Conservation (phyloP, 257 asterid genomes). For the Fraxinus anomala region DNA sequence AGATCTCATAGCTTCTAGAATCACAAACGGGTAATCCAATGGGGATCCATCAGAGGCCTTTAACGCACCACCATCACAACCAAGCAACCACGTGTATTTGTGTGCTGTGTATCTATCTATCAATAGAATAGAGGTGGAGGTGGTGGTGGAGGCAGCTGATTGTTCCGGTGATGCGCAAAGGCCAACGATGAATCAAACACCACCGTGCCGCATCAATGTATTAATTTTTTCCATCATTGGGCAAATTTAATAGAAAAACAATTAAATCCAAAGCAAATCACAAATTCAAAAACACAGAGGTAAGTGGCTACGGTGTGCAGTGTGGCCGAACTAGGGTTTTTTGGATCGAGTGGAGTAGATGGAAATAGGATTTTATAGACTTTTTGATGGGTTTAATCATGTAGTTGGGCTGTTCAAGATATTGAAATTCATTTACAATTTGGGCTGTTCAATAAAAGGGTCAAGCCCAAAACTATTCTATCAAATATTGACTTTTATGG, state of each 20-base stretch:
- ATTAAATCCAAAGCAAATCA: neutral
- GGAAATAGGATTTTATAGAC: neutral
- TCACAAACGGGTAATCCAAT: slow-evolving; percentile 42
- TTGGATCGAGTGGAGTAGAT: neutral
- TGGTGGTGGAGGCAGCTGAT: slow-evolving; percentile 32
- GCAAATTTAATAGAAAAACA: slow-evolving; percentile 9
- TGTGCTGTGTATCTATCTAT: slow-evolving; percentile 3
- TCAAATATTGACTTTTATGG: too few species aligned
- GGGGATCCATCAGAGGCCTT: slow-evolving; percentile 53
- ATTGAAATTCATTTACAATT: too few species aligned
- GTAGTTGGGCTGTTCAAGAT: neutral
- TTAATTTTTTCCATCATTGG: slow-evolving; percentile 53
- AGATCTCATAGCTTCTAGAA: slow-evolving; percentile 83
- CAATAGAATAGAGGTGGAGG: slow-evolving; percentile 17
- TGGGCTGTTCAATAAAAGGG: neutral
- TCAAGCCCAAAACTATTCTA: neutral
- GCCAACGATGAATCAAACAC: slow-evolving; percentile 45
- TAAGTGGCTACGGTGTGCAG: neutral
- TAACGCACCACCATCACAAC: slow-evolving; percentile 38
- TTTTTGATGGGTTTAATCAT: neutral
- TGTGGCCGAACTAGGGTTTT: slow-evolving; percentile 15
- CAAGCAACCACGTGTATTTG: slow-evolving; percentile 36
- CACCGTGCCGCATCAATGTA: slow-evolving; percentile 49
- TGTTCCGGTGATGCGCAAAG: slow-evolving; percentile 43
- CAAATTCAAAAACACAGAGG: neutral